These are phyloP conservation scores for Coemansia asiatica DNA, from an alignment of 192 early-diverging fungal genomes.

Conservation along the genomic window DNA sequence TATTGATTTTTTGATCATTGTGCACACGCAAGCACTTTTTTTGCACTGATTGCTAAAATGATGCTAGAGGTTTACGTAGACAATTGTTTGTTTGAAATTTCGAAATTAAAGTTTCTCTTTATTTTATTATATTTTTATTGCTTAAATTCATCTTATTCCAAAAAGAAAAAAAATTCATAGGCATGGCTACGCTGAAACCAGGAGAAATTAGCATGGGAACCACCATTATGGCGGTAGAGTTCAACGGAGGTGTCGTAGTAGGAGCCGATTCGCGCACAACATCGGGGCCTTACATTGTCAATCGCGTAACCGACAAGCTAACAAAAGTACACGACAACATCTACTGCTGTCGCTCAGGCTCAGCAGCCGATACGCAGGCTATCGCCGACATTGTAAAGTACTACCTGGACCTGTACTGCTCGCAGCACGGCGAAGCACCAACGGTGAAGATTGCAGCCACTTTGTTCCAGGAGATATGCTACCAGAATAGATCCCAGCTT, in stretches of 20 bases:
- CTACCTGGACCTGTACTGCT: conserved; percentile 89
- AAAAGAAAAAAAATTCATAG: neutral
- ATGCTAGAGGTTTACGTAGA: no score
- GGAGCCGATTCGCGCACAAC: conserved; percentile 98
- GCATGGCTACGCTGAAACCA: conserved; percentile 70
- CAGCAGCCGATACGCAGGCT: conserved; percentile 98
- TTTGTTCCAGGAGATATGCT: conserved; percentile 92
- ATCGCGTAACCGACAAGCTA: conserved; percentile 97
- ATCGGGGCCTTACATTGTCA: conserved; percentile 93
- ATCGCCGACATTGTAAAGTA: conserved; percentile 97
- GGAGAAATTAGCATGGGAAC: conserved; percentile 97
- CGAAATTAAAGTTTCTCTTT: conserved; percentile 2
- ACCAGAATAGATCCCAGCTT: conserved; percentile 87
- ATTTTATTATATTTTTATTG: neutral
- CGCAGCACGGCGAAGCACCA: conserved; percentile 81
- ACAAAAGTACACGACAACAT: conserved; percentile 93
- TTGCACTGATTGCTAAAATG: neutral
- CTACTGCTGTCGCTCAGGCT: conserved; percentile 97
- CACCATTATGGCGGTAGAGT: conserved; percentile 94
- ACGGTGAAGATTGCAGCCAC: conserved; percentile 83
- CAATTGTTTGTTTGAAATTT: neutral
- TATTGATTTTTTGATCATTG: neutral
- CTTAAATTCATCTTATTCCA: no score
- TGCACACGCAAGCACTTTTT: neutral
- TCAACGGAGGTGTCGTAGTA: conserved; percentile 88